Evolutionary conservation across 148 eudicot genomes (phyloP), one percentile per base, ranked within the genome.

Genomic region (Chenopodium berlandieri): DNA sequence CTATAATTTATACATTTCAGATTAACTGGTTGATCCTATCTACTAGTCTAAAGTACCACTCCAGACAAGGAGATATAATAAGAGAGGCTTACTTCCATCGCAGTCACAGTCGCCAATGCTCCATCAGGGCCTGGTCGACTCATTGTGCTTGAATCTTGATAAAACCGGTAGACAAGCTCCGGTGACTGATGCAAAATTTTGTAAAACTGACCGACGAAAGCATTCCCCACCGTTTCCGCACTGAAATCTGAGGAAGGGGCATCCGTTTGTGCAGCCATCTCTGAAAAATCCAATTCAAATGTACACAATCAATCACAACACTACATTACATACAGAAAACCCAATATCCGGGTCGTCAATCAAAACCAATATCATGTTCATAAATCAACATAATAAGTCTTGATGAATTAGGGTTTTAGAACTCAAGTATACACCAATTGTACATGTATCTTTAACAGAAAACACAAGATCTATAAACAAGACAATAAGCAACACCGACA

Each of bases 161-260:
- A 94, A 82, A 94, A 91, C 30, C 86, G 86, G 71, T 90, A 85
- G 54, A 80, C 88, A 60, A 67, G 4, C 30, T 88, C 90, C 30
- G 95, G 94, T 0, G 60, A 10, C 4, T 17, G 16, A 69, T 86
- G 89, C 81, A 91, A 82, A 22, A 88, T 20, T 1, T 19, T 11
- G 81, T 91, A 91, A 76, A 87, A 94, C 37, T 87, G 90, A 62
- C 73, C 12, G 30, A 90, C 91, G 80, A 94, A 94, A 4, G 86
- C 86, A 64, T 78, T 63, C 8, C 89, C 97, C 71, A 94, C 89
- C 50, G 22, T 30, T 62, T 86, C 85, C 11, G 91, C 82, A 73
- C 69, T 75, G 2, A 75, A 27, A 19, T 79, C 73, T 5, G 78
- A 12, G 32, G 83, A 34, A 34, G 79, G 7, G 25, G 12, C 84